Percentiles rank a stretch among this genome's conserved stretches.
Evolutionary conservation across 2,329 filamentous ascomycete species (phyloP).

Genomic region (Trichoderma brevicompactum): DNA sequence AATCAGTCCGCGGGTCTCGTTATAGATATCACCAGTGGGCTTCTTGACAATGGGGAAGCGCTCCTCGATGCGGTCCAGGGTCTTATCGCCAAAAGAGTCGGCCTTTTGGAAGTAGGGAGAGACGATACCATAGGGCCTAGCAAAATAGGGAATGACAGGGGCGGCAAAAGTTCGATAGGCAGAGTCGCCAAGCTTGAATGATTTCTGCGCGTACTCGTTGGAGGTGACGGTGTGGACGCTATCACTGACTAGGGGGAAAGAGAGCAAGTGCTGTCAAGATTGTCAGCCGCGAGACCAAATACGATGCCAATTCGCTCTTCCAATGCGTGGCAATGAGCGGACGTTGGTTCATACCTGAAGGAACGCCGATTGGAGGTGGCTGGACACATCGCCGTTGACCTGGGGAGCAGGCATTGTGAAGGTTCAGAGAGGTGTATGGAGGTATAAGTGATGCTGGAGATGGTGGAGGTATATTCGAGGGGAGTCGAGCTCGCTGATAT

Average conservation of each 20-base stretch:
- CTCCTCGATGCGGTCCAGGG: slow-evolving; percentile 70
- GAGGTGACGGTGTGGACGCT: slow-evolving; percentile 76
- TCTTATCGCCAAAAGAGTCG: slow-evolving; percentile 74
- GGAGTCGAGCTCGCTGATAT: background rate
- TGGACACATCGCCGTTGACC: slow-evolving; percentile 57
- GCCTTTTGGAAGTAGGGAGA: slow-evolving; percentile 83
- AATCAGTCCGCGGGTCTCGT: slow-evolving; percentile 64
- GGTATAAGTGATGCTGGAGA: background rate
- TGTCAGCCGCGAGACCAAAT: background rate
- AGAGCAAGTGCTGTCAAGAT: slow-evolving; percentile 71
- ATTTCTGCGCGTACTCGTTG: slow-evolving; percentile 83
- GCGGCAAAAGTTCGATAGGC: slow-evolving; percentile 78
- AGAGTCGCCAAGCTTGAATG: slow-evolving; percentile 73
- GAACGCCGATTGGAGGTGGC: slow-evolving; percentile 54
- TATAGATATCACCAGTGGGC: slow-evolving; percentile 71
- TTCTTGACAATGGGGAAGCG: slow-evolving; percentile 76
- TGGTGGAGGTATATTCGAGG: background rate
- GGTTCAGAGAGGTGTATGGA: background rate
- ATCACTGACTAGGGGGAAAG: slow-evolving; percentile 83
- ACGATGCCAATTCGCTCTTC: background rate
- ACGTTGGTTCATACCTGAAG: slow-evolving; percentile 48
- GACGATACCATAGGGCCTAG: slow-evolving; percentile 75
- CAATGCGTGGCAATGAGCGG: background rate
- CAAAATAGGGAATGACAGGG: slow-evolving; percentile 71
- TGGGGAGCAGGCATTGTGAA: slow-evolving; percentile 47